Percentiles rank a stretch among this genome's conserved stretches.
phyloP scores from a whole-genome alignment of 352 stramenopile species.

The Phytophthora fragariae region DNA sequence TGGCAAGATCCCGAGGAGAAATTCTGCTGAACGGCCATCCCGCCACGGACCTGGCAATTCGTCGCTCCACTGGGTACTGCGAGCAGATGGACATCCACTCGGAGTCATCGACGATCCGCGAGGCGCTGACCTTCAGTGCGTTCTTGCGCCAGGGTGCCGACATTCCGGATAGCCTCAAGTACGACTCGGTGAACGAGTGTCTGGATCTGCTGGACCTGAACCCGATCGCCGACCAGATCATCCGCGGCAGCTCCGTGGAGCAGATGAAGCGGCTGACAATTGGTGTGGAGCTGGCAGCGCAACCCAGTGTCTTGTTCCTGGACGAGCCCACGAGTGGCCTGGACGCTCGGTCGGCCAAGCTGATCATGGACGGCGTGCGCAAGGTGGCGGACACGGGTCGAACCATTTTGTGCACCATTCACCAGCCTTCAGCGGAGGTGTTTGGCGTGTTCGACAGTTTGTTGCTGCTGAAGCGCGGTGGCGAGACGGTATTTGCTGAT shows the following conservation, averaged over 20 bases:
- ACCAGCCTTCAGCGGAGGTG: constrained; percentile 68
- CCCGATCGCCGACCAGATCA: constrained; percentile 44
- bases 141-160: constrained; percentile 22
- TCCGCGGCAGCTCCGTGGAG: constrained; percentile 20
- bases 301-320: constrained; percentile 62
- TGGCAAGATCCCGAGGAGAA: constrained; percentile 82
- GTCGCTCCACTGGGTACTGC: constrained; percentile 34
- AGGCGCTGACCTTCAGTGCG: constrained; percentile 43
- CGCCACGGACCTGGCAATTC: constrained; percentile 44
- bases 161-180: constrained; percentile 22
- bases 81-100: constrained; percentile 50
- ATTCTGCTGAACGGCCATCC: constrained; percentile 91
- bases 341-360: constrained; percentile 59
- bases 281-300: constrained; percentile 21
- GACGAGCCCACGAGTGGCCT: constrained; percentile 68
- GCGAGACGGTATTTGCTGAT: constrained; percentile 19
- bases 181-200: constrained; percentile 43
- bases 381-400: constrained; percentile 64
- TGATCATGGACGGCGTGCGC: constrained; percentile 80
- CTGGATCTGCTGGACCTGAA: constrained; percentile 38
- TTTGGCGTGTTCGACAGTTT: constrained; percentile 30
- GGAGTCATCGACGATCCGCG: constrained; percentile 45
- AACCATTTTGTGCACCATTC: constrained; percentile 91
- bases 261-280: no score
- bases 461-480: constrained; percentile 23